Conservation (phyloP, 2,329 filamentous ascomycete species). For the Apiospora marii region DNA sequence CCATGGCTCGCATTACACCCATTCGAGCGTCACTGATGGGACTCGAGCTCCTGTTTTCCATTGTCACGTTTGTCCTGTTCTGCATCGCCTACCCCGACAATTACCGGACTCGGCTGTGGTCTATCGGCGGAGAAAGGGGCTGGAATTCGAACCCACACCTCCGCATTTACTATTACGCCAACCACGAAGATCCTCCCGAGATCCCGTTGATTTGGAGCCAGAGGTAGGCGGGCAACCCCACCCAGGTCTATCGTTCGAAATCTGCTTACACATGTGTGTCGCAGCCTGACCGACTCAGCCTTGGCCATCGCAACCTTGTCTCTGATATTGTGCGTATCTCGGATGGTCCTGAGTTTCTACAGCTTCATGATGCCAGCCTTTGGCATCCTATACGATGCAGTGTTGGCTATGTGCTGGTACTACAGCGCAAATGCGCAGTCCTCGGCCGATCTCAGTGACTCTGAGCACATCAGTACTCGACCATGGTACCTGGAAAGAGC, state of each 20-base stretch:
- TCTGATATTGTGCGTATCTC: conserved; percentile 22
- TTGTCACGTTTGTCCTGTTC: conserved; percentile 6
- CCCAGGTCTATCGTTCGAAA: no score
- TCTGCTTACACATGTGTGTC: not conserved
- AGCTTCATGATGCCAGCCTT: conserved; percentile 23
- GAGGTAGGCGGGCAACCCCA: not conserved
- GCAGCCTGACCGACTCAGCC: conserved; percentile 32
- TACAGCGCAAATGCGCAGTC: conserved; percentile 31
- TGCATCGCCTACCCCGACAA: conserved; percentile 31
- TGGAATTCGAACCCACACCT: conserved; percentile 36
- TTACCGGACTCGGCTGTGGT: conserved; percentile 30
- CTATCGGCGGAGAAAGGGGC: conserved; percentile 32
- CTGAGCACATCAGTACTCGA: conserved; percentile 27
- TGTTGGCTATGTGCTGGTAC: conserved; percentile 30
- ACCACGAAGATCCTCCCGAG: conserved; percentile 31
- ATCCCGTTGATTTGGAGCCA: conserved; percentile 33
- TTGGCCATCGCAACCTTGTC: conserved; percentile 30
- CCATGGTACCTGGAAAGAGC: conserved; percentile 32
- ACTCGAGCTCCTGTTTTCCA: conserved; percentile 19
- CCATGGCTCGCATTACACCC: not conserved
- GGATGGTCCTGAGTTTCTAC: conserved; percentile 26
- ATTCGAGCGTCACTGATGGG: not conserved
- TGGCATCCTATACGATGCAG: conserved; percentile 26
- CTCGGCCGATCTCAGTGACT: conserved; percentile 31
- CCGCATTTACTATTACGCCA: conserved; percentile 36